Percentiles rank a stretch among this genome's conserved stretches.
Conservation (phyloP, 768 basidiomycete genomes). For the Mycena chlorophos region DNA sequence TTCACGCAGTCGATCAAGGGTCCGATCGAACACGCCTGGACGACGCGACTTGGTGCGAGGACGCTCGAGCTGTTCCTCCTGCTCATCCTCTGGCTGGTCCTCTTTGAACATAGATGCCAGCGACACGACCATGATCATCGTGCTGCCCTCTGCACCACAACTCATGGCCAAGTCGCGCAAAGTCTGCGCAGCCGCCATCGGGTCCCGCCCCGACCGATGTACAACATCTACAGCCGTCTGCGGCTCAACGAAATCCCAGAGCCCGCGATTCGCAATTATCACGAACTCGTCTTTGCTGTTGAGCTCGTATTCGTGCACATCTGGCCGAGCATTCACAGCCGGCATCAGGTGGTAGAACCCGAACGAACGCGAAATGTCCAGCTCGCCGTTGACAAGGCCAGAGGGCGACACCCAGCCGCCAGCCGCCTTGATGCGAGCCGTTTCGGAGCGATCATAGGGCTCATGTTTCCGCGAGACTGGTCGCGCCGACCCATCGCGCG, state of each 20-base stretch:
- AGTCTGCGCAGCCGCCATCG: conserved; percentile 90
- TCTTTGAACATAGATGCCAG: conserved; percentile 71
- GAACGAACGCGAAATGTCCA: conserved; percentile 90
- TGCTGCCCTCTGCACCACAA: conserved; percentile 90
- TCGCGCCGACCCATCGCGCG: conserved; percentile 70
- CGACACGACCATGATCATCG: conserved; percentile 97
- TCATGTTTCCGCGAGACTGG: conserved; percentile 81
- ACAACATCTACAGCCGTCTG: conserved; percentile 98
- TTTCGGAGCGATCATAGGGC: conserved; percentile 85
- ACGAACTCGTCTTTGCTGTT: conserved; percentile 91
- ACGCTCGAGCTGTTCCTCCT: neutral
- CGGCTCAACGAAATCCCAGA: conserved; percentile 93
- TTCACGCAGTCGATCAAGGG: conserved; percentile 62
- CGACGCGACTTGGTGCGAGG: conserved; percentile 35
- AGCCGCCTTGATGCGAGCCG: conserved; percentile 80
- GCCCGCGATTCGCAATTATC: conserved; percentile 87
- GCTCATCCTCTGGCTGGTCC: neutral
- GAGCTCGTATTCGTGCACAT: conserved; percentile 68
- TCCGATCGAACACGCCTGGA: conserved; percentile 51
- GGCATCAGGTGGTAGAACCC: conserved; percentile 91
- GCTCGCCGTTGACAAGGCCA: conserved; percentile 88
- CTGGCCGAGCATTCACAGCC: conserved; percentile 85
- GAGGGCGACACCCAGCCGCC: conserved; percentile 94
- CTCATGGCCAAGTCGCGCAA: conserved; percentile 94
- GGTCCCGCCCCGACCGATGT: conserved; percentile 45